Evolutionary conservation across 305 asterid genomes (phyloP).

Genomic region (Euphrasia arctica): DNA sequence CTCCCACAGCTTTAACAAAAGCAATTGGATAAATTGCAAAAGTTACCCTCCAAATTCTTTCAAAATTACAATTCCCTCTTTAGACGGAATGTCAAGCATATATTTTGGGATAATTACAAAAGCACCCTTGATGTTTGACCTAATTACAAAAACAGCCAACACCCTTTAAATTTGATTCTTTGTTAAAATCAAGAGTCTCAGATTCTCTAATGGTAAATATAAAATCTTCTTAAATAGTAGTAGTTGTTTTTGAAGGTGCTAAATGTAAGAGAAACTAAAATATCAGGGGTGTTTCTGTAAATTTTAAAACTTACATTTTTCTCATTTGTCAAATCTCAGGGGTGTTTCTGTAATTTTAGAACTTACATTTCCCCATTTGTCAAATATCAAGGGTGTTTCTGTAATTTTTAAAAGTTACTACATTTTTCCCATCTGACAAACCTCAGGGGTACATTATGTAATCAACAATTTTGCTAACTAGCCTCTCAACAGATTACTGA

Average conservation of each 20-base stretch:
- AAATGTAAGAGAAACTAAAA: too few relatives aligned
- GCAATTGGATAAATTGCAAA: not conserved
- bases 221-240: not conserved
- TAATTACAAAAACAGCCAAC: too few relatives aligned
- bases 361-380: too few relatives aligned
- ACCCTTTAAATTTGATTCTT: too few relatives aligned
- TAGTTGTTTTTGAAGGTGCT: not conserved
- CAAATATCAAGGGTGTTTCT: conserved; percentile 15
- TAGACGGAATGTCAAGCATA: not conserved
- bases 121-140: too few relatives aligned
- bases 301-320: too few relatives aligned
- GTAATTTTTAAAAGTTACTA: not conserved
- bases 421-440: too few relatives aligned
- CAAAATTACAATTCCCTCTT: not conserved
- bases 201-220: too few relatives aligned
- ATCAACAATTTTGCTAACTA: conserved; percentile 36
- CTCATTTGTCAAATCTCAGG: not conserved
- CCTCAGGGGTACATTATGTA: conserved; percentile 24
- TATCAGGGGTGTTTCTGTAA: conserved; percentile 17
- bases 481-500: not conserved
- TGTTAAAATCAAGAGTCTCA: not conserved
- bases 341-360: not conserved
- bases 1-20: not conserved
- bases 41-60: not conserved
- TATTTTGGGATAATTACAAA: too few relatives aligned